Base-by-base conservation (phyloP, 768 basidiomycete genomes). In the Trametes coccinea region DNA sequence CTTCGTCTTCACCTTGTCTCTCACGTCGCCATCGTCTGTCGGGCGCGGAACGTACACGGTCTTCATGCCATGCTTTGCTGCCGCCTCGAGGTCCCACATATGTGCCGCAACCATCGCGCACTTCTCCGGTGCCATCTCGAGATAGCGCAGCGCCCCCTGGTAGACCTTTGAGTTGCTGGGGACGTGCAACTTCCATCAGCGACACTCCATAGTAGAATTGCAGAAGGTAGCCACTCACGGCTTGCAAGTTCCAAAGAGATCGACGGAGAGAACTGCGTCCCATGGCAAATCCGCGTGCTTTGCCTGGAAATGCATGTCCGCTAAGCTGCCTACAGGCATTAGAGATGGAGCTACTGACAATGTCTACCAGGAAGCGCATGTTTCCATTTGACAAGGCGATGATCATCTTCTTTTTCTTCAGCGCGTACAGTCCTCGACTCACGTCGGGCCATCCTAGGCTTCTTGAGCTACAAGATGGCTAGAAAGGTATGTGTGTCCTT, bases 31-130 rank as follows among this genome's bases (percentile, higher is more conserved):
- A 61, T 88, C 85, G 0, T 75, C 73, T 4, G 62, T 55, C 0
- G 75, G 72, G 0, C 88, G 78, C 0, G 76, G 80, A 0, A 89
- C 75, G 55, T 87, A 89, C 0, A 89, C 72, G 0, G 86, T 85
- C 60, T 76, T 80, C 75, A 87, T 75, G 0, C 87, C 87, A 1
- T 77, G 71, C 0, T 66, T 67, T 0, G 78, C 80, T 0, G 87
- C 88, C 0, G 77, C 84, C 1, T 77, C 76, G 13, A 87, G 74
- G 66, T 89, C 88, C 61, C 73, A 78, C 3, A 76, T 73, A 71
- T 89, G 88, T 4, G 85, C 78, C 0, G 87, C 86, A 6, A 89
- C 87, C 82, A 89, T 84, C 3, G 82, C 86, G 39, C 82, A 77
- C 37, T 79, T 79, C 9, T 78, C 66, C 0, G 85, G 81, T 5